Evolutionary conservation across 1,139 yeast genomes (phyloP), one percentile per base, ranked within the genome.

Genomic region (Taphrina wiesneri): DNA sequence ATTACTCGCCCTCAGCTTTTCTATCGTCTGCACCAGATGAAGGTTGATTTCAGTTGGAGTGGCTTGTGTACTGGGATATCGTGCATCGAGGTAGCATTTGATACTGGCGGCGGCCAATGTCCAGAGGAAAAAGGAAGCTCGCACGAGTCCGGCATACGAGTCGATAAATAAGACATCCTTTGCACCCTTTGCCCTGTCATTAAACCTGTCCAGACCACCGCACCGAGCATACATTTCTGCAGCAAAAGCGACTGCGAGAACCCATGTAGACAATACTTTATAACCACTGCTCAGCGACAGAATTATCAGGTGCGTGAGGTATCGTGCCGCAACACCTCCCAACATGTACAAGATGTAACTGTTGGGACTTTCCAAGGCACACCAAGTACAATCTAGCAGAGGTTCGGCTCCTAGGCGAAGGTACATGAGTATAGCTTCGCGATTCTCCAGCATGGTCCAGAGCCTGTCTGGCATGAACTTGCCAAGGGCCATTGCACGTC

Each of bases 201-300:
- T 60, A 52, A 28, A 25, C 13, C 28, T 17, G 43, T 60, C 64
- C 15, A 60, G 47, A 17, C 64, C 64, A 6, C 64, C 64, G 17
- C 36, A 11, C 26, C 64, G 52, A 0, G 25, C 57, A 23, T 60
- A 60, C 34, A 36, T 15, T 26, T 60, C 64, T 28, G 43, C 30
- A 25, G 30, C 52, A 21, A 60, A 51, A 3, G 46, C 57, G 6
- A 34, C 46, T 13, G 43, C 43, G 19, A 52, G 11, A 3, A 47
- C 26, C 30, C 54, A 9, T 15, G 36, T 9, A 1, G 53, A 25
- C 43, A 60, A 23, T 5, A 56, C 53, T 15, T 25, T 25, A 13
- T 49, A 34, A 7, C 23, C 51, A 11, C 56, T 51, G n/a, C 32
- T 21, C 23, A 47, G 36, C 32, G 64, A 49, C 6, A 60, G 13